Evolutionary conservation across 2,329 filamentous ascomycete species (phyloP), one percentile per base, ranked within the genome.

Genomic region (Verticillium nonalfalfae): DNA sequence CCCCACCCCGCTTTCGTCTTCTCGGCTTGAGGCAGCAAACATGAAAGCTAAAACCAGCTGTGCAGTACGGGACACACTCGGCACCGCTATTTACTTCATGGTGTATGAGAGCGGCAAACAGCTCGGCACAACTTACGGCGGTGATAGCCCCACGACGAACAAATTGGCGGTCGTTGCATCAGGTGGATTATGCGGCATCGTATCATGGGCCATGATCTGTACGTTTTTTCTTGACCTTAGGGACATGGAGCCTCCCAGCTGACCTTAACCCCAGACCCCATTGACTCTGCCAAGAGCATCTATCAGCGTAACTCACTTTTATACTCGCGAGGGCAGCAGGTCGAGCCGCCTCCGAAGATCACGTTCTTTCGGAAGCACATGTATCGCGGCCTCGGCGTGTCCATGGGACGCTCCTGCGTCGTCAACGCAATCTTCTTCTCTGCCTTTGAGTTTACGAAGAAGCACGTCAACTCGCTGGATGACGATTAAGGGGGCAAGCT

Each of bases 401-500:
- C 90, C 40, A 93, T 95, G 87, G 84, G 86, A 66, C 87, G 91
- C 61, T 93, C 90, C 13, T 93, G 90, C 69, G 81, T 91, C 59
- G 87, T 95, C 67, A 96, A 96, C 72, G 90, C 91, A 66, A 90
- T 96, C 69, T 96, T 96, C 81, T 96, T 96, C 77, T 93, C 90
- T 54, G 89, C 88, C 45, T 96, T 95, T 72, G 91, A 96, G 76
- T 88, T 91, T 68, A 83, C 91, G 68, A 95, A 95, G 78, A 88
- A 87, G 72, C 80, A 81, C 66, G 85, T 87, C 74, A 82, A 83
- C 69, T 74, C 77, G 10, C 75, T 84, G 65, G 81, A 85, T 45
- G 81, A 85, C 58, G 68, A 73, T 6, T 64, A 39, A 35, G 45
- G 45, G 45, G 39, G 35, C 35, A 36, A 7, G n/a, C 15, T n/a